Base-by-base conservation (phyloP, 202 grass and related monocot genomes). In the Schoenoplectus triqueter region DNA sequence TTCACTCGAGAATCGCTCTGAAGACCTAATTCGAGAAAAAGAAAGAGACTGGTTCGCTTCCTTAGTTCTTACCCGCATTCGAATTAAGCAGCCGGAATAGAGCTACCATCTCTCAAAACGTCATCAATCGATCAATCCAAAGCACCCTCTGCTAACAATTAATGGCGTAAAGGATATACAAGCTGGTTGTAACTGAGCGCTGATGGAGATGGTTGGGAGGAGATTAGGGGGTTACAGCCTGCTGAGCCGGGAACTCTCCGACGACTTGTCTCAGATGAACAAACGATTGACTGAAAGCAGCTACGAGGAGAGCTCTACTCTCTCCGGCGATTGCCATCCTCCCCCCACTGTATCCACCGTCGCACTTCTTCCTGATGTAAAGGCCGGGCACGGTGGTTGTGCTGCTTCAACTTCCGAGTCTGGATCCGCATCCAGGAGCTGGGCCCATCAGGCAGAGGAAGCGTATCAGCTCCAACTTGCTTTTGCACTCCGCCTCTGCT, bases 381-480 rank as follows among this genome's bases (percentile, higher is more conserved):
- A 55, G 63, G 56, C 3, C 15, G 56, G 14, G 31, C 31, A 78
- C 6, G 69, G 41, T 39, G 72, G 19, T 19, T n/a, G 17, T 57
- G 67, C 50, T 69, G 50, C 20, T 56, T 17, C n/a, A 2, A 15
- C 15, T 4, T 2, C 61, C 0, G 39, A 19, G 45, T 69, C 85
- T 39, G 77, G 82, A 82, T 55, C 77, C 57, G 65, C 45, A 66
- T 5, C 82, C 73, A 93, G 86, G 88, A 97, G 91, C 86, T 97
- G 91, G 94, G 94, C 91, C 69, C 94, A 93, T 89, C 94, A 97
- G 86, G 91, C 91, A 20, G 91, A 97, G 89, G 94, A 97, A 87
- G 85, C 89, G 10, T 97, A 93, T 86, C 88, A 93, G 68, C 88
- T 97, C 56, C 94, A 97, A 82, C 91, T 97, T 40, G 93, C 91